Evolutionary conservation across 371 early-diverging fungal species (phyloP).

Genomic region (Rhizomucor miehei): DNA sequence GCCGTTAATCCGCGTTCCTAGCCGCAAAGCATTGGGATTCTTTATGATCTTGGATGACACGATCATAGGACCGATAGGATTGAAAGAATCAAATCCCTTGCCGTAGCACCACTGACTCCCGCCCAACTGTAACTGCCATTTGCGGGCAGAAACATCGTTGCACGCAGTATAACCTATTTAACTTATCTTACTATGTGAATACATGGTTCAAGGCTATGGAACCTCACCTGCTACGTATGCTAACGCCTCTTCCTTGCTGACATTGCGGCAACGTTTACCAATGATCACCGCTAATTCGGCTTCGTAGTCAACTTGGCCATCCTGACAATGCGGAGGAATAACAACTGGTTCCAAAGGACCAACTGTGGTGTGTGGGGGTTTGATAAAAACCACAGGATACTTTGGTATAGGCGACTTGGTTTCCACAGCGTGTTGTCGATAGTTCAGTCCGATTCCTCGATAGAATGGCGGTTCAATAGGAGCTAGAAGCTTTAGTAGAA

Average conservation of each 20-base stretch:
- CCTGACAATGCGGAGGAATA: constrained; percentile 45
- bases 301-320: constrained; percentile 57
- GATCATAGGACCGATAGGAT: constrained; percentile 58
- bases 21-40: constrained; percentile 43
- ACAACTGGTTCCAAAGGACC: constrained; percentile 47
- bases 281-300: constrained; percentile 61
- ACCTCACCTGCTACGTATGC: constrained; percentile 45
- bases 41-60: constrained; percentile 47
- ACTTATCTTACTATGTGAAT: background rate
- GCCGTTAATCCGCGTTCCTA: constrained; percentile 47
- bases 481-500: constrained; percentile 30
- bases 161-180: constrained; percentile 57
- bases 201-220: background rate
- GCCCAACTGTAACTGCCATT: constrained; percentile 47
- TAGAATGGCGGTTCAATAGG: constrained; percentile 39
- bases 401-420: constrained; percentile 44
- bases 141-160: constrained; percentile 61
- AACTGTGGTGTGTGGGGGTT: constrained; percentile 41
- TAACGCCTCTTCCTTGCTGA: constrained; percentile 43
- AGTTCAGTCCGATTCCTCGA: constrained; percentile 62
- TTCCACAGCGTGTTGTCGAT: constrained; percentile 54
- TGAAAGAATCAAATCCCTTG: constrained; percentile 63
- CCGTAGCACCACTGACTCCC: constrained; percentile 59
- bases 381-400: constrained; percentile 58
- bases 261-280: constrained; percentile 52